phyloP scores from a whole-genome alignment of 768 basidiomycete species.

The Russula earlei region DNA sequence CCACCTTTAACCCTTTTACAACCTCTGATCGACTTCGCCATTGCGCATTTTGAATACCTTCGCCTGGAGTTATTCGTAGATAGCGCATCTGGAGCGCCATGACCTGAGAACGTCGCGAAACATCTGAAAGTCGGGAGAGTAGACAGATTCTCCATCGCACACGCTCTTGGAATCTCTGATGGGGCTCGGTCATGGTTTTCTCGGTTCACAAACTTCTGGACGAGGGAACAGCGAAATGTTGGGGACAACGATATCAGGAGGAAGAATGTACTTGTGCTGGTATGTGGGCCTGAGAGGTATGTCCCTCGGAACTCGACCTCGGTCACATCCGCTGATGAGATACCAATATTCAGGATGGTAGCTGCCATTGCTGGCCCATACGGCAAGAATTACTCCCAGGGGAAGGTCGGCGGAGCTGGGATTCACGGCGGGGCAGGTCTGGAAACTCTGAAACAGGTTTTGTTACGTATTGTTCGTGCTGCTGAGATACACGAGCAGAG shows the following conservation, averaged over 20 bases:
- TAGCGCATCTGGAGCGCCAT: conserved; percentile 19
- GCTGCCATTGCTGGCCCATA: conserved; percentile 64
- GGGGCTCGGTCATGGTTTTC: conserved; percentile 26
- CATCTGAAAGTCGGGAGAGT: conserved; percentile 45
- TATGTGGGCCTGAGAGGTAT: conserved; percentile 82
- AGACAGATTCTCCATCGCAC: conserved; percentile 38
- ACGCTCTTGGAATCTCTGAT: conserved; percentile 29
- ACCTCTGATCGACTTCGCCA: conserved; percentile 41
- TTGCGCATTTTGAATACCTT: conserved; percentile 45
- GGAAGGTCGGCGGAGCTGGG: conserved; percentile 56
- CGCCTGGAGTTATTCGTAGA: conserved; percentile 58
- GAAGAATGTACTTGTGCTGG: conserved; percentile 48
- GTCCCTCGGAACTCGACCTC: conserved; percentile 23
- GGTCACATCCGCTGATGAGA: background rate
- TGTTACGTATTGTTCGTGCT: too few species aligned
- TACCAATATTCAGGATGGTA: conserved; percentile 50
- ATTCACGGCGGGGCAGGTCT: conserved; percentile 50
- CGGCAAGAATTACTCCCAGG: conserved; percentile 69
- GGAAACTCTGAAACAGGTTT: conserved; percentile 68
- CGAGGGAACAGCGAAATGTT: background rate
- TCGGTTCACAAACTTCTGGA: conserved; percentile 8
- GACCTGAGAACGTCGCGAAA: conserved; percentile 12
- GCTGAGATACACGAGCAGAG: too few species aligned
- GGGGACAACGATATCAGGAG: background rate
- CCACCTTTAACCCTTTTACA: conserved; percentile 57